Conservation (phyloP, 208 protist species). For the Polymyxa betae region DNA sequence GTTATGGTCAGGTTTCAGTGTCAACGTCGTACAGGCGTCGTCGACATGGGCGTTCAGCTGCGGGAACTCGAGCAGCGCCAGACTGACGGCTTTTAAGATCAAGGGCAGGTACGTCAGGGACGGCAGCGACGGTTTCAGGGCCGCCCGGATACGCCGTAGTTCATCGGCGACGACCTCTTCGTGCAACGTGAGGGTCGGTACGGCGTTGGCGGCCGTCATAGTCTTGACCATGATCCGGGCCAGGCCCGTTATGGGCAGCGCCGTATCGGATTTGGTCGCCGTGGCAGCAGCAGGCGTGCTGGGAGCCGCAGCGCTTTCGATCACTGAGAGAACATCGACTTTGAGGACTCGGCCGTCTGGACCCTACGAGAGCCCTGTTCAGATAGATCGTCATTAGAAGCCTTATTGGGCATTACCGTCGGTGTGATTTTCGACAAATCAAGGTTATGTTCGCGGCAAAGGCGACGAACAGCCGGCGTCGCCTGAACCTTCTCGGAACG, state of each 20-base stretch:
- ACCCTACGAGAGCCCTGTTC: neutral
- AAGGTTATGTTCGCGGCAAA: conserved; percentile 81
- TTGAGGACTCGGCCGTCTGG: conserved; percentile 84
- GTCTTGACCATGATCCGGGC: conserved; percentile 84
- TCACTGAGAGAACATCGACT: conserved; percentile 79
- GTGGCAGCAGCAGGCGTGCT: neutral
- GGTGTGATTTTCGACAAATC: conserved; percentile 75
- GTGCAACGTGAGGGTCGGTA: conserved; percentile 30
- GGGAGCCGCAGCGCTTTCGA: conserved; percentile 56
- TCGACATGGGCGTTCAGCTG: conserved; percentile 54
- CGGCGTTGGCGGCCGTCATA: neutral
- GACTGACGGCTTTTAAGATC: conserved; percentile 53
- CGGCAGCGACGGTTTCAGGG: conserved; percentile 17
- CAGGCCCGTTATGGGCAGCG: conserved; percentile 68
- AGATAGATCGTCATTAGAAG: neutral
- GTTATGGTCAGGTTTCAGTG: conserved; percentile 56
- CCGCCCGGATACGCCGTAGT: neutral
- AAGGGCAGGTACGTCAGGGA: conserved; percentile 18
- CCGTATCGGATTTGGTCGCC: conserved; percentile 27
- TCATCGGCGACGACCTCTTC: conserved; percentile 28
- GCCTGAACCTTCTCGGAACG: conserved; percentile 76
- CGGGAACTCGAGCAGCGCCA: conserved; percentile 58
- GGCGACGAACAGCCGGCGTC: conserved; percentile 84
- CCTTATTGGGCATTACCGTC: conserved; percentile 43
- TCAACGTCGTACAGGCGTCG: conserved; percentile 28